Evolutionary conservation across 352 stramenopile species (phyloP).

Genomic region (Pythium grandisporangium): DNA sequence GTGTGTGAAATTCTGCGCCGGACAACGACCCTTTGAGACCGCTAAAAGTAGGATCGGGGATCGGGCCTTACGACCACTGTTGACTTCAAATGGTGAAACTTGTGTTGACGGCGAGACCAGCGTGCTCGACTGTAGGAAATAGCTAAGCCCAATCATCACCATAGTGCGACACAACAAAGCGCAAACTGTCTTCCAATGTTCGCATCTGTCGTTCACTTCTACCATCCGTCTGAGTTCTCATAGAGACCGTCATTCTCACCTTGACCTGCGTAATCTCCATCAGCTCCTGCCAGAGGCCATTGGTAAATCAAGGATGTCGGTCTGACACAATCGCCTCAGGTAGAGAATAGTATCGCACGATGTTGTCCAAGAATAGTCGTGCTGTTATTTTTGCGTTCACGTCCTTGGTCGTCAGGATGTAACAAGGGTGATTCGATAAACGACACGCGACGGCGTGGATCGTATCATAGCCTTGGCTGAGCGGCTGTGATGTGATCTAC

Average conservation of each 20-base stretch:
- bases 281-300: conserved; percentile 7
- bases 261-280: conserved; percentile 4
- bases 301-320: conserved; percentile 6
- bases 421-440: not conserved
- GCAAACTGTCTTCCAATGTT: conserved; percentile 8
- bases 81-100: conserved; percentile 11
- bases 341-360: conserved; percentile 11
- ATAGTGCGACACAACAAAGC: conserved; percentile 6
- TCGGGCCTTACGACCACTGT: conserved; percentile 5
- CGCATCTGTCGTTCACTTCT: conserved; percentile 1
- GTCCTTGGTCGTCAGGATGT: conserved; percentile 4
- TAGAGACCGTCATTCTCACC: conserved; percentile 6
- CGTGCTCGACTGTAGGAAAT: conserved; percentile 8
- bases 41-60: no score
- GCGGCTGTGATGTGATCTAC: not conserved
- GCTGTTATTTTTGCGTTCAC: conserved; percentile 1
- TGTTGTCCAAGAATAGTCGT: conserved; percentile 7
- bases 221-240: conserved; percentile 8
- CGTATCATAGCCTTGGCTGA: not conserved
- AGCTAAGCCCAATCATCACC: conserved; percentile 4
- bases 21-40: no score
- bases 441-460: not conserved
- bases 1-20: no score
- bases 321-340: conserved; percentile 10
- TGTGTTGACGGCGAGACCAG: conserved; percentile 3